Evolutionary conservation across 345 rosid species (phyloP).

Genomic region (Gynandropsis gynandra): DNA sequence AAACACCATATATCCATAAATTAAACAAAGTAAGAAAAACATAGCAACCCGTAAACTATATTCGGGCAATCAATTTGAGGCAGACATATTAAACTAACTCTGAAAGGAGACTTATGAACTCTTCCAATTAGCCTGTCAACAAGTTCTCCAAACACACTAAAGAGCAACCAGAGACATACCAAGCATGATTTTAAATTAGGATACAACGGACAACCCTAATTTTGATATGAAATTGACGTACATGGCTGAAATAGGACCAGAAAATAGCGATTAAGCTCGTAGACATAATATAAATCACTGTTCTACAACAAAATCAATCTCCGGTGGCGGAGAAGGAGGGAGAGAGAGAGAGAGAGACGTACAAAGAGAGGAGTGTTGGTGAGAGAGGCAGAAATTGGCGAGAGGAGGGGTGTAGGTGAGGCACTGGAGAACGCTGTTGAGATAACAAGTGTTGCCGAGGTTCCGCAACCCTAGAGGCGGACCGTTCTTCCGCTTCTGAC

Average conservation of each 20-base stretch:
- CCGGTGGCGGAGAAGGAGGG: not conserved
- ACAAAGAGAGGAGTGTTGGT: conserved; percentile 80
- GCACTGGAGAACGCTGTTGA: conserved; percentile 89
- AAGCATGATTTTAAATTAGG: no score
- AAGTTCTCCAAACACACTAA: no score
- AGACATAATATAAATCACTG: no score
- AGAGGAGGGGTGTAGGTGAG: conserved; percentile 98
- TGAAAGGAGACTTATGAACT: no score
- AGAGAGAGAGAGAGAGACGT: conserved; percentile 5
- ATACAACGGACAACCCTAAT: no score
- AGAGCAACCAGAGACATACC: no score
- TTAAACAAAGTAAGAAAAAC: not conserved
- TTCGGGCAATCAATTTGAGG: not conserved
- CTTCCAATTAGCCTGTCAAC: no score
- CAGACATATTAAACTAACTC: no score
- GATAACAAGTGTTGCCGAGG: conserved; percentile 96
- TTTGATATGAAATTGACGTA: no score
- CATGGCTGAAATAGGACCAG: no score
- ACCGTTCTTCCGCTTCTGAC: conserved; percentile 63
- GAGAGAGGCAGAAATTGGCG: conserved; percentile 87
- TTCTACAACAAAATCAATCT: no score
- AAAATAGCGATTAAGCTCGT: no score
- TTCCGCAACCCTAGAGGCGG: conserved; percentile 88
- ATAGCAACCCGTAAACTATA: not conserved
- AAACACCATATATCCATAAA: not conserved